These are phyloP conservation scores for Mytilinidion resinicola DNA, from an alignment of 495 filamentous ascomycete species.

Conservation along the genomic window DNA sequence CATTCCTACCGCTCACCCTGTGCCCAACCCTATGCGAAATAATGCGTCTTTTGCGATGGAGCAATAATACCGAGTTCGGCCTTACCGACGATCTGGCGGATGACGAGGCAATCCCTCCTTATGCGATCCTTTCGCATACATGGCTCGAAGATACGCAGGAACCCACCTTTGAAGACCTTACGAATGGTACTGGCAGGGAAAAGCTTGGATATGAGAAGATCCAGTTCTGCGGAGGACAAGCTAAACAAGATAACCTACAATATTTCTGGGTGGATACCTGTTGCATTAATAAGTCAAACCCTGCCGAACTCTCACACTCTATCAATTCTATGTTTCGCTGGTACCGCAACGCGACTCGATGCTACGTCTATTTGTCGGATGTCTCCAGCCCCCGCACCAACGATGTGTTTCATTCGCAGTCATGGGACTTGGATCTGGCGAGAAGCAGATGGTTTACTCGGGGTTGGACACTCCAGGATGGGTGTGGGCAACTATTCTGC, in stretches of 20 bases:
- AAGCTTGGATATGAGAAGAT: conserved; percentile 4
- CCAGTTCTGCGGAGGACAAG: conserved; percentile 1
- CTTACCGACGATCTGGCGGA: not conserved
- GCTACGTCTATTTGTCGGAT: conserved; percentile 19
- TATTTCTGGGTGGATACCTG: conserved; percentile 13
- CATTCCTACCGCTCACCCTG: not conserved
- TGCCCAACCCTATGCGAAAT: not conserved
- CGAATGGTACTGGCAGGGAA: not conserved
- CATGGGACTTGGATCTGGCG: conserved; percentile 1
- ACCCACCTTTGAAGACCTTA: conserved; percentile 9
- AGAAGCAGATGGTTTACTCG: conserved; percentile 16
- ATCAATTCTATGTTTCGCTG: conserved; percentile 21
- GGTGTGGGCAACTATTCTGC: too few relatives aligned
- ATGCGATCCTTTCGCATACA: conserved; percentile 18
- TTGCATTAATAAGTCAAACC: conserved; percentile 14
- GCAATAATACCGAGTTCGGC: not conserved
- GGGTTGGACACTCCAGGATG: conserved; percentile 17
- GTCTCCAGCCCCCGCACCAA: conserved; percentile 1
- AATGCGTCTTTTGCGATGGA: conserved; percentile 11
- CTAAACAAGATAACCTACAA: conserved; percentile 3
- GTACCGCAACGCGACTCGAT: conserved; percentile 10
- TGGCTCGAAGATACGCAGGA: conserved; percentile 7
- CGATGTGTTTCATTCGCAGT: not conserved
- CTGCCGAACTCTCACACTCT: conserved; percentile 7
- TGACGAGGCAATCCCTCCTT: conserved; percentile 1